phyloP scores from a whole-genome alignment of 2,329 filamentous ascomycete species.

The Xylariaceae sp. region DNA sequence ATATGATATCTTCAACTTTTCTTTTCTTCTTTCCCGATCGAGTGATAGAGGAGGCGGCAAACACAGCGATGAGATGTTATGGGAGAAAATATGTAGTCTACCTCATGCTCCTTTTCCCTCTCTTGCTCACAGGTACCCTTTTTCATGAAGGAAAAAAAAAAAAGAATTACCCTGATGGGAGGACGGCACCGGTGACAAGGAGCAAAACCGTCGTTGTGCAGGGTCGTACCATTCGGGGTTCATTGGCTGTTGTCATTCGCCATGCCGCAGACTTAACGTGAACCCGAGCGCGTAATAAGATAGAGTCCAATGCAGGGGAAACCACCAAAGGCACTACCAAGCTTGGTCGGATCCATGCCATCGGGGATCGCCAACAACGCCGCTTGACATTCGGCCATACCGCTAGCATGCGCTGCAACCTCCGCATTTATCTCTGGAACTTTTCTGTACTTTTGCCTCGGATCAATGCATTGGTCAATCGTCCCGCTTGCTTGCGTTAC shows the following conservation, averaged over 20 bases:
- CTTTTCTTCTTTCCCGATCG: too few species aligned
- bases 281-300: constrained; percentile 10
- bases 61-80: too few species aligned
- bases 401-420: too few species aligned
- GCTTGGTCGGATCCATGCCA: constrained; percentile 5
- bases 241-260: constrained; percentile 7
- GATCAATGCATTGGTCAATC: not conserved
- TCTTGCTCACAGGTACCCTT: too few species aligned
- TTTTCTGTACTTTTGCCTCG: not conserved
- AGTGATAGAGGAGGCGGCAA: too few species aligned
- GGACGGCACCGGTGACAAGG: too few species aligned
- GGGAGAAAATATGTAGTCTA: too few species aligned
- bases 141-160: constrained; percentile 2
- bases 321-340: constrained; percentile 5
- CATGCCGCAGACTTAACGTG: constrained; percentile 6
- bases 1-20: too few species aligned
- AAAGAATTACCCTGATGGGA: constrained; percentile 5
- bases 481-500: too few species aligned
- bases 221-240: not conserved
- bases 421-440: constrained; percentile 7
- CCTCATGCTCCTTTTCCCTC: too few species aligned
- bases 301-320: constrained; percentile 13
- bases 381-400: too few species aligned
- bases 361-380: constrained; percentile 9
- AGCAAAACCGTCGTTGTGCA: constrained; percentile 9